phyloP scores from a whole-genome alignment of 192 early-diverging fungal genomes.

The Phycomyces blakesleeanus region DNA sequence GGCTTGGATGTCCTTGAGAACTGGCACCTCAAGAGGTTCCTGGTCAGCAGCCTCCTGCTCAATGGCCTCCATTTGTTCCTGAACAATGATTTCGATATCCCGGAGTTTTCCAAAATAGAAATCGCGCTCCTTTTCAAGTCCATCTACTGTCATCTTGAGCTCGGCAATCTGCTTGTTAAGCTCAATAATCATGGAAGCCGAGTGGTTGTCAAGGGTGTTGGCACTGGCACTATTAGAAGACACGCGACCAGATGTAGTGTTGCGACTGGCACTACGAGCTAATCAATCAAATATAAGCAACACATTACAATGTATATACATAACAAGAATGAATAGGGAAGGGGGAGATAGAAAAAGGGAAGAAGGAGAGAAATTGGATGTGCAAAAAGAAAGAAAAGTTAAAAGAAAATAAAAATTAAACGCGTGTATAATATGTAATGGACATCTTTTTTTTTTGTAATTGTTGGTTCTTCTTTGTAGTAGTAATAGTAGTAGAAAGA shows the following conservation, averaged over 20 bases:
- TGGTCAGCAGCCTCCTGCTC: constrained; percentile 47
- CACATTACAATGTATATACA: no score
- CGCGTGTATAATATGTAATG: no score
- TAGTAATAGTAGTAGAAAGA: no score
- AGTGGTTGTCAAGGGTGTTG: constrained; percentile 46
- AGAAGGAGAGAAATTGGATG: no score
- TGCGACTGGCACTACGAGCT: constrained; percentile 23
- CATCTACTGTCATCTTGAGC: constrained; percentile 82
- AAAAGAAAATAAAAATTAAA: no score
- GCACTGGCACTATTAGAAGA: constrained; percentile 25
- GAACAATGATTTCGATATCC: constrained; percentile 91
- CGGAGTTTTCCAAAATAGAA: constrained; percentile 95
- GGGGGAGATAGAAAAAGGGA: no score
- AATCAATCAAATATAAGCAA: no score
- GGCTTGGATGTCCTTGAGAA: constrained; percentile 75
- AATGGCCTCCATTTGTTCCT: constrained; percentile 63
- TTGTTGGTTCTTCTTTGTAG: no score
- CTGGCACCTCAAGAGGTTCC: constrained; percentile 18
- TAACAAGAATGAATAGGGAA: no score
- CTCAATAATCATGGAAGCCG: constrained; percentile 60
- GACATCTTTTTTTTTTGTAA: no score
- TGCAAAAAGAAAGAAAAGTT: no score
- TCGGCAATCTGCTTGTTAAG: constrained; percentile 77
- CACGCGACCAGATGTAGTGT: constrained; percentile 21
- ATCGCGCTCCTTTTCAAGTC: constrained; percentile 93